These are phyloP conservation scores for Pseudogymnoascus sp. DNA, from an alignment of 2,329 filamentous ascomycete genomes.

Conservation along the genomic window DNA sequence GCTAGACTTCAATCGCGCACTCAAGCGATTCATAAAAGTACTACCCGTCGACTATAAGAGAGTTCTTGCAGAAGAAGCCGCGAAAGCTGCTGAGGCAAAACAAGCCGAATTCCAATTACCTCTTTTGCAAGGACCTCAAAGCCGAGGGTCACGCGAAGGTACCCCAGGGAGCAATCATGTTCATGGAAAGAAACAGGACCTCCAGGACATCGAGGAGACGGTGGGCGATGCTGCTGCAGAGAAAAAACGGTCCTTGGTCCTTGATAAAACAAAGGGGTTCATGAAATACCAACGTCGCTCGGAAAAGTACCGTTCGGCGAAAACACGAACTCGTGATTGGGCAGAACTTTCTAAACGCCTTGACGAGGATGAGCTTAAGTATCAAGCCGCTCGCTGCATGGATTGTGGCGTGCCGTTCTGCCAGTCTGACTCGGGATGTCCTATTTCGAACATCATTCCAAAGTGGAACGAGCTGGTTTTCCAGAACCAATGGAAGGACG, in stretches of 20 bases:
- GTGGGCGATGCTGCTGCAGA: conserved; percentile 75
- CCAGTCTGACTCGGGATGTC: conserved; percentile 90
- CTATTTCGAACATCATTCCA: conserved; percentile 94
- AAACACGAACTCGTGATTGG: conserved; percentile 86
- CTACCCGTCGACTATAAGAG: conserved; percentile 95
- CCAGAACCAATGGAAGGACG: conserved; percentile 77
- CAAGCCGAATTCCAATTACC: conserved; percentile 76
- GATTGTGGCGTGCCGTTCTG: conserved; percentile 98
- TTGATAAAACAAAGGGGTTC: conserved; percentile 97
- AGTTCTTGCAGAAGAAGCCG: conserved; percentile 75
- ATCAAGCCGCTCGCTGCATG: conserved; percentile 95
- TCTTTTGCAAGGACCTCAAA: conserved; percentile 59
- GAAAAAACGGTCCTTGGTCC: conserved; percentile 81
- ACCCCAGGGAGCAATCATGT: conserved; percentile 49
- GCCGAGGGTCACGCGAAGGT: conserved; percentile 34
- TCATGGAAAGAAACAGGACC: conserved; percentile 59
- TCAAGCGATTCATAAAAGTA: conserved; percentile 87
- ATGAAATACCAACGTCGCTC: conserved; percentile 92
- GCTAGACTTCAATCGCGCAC: conserved; percentile 87
- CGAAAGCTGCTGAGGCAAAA: conserved; percentile 77
- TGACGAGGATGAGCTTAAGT: conserved; percentile 91
- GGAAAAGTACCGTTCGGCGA: conserved; percentile 84
- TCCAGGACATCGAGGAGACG: conserved; percentile 82
- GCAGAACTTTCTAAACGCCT: conserved; percentile 80
- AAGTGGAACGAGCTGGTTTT: conserved; percentile 88